Base-by-base conservation (phyloP, 2,329 filamentous ascomycete genomes). In the Ascochyta pisi region DNA sequence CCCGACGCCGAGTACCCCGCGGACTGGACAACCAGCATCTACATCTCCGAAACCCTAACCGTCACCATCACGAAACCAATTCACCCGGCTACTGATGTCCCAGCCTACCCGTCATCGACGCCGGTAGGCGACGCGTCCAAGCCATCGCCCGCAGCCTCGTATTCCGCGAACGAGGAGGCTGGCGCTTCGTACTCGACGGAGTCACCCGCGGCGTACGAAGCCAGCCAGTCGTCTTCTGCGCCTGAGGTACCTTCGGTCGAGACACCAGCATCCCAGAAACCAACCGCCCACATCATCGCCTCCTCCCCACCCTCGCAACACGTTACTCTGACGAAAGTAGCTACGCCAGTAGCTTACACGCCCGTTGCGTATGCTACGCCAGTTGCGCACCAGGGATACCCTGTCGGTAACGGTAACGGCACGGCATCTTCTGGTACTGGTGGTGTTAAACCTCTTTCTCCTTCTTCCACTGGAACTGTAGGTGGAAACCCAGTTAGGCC, bases 11-110 rank as follows among this genome's bases (percentile, higher is more conserved):
- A 64, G 10, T 62, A 69, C 33, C 69, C 68, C 16, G 60, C 64
- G 50, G 70, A 65, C 50, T 74, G 71, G 72, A 71, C 67, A 16
- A 73, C 70, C 12, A 72, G 66, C 13, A 63, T 71, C 15, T 69
- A 69, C 48, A 65, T 73, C 42, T 64, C 66, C 31, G 61, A 61
- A 54, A 69, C 68, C 3, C 62, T 68, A 8, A 74, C 69, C 1
- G 66, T 73, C 23, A 73, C 70, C 3, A 59, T 73, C 37, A 73
- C 70, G 38, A 73, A 72, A 61, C 71, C 71, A 9, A 53, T 64
- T 42, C 54, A 63, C 19, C 46, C 63, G 3, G 52, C 59, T 15
- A 67, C 66, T 10, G 48, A 60, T 24, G 54, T 62, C n/a, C 58
- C 64, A 9, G 56, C 55, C 15, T 59, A 67, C 48, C 58, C 60